Evolutionary conservation across 2,329 filamentous ascomycete genomes (phyloP).

Genomic region (Colletotrichum ledebouriae): DNA sequence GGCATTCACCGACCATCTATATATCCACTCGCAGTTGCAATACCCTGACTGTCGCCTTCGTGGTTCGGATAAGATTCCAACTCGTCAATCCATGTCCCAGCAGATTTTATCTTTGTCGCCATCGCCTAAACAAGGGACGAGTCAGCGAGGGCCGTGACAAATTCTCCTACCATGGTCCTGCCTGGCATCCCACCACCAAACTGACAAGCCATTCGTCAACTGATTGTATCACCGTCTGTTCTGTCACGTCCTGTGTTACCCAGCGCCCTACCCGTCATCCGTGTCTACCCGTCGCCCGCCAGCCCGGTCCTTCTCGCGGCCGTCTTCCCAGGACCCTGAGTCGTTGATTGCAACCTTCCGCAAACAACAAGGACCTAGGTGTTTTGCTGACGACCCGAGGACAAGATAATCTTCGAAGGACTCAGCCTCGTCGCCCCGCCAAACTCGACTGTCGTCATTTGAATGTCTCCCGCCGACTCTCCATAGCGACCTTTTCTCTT

Average conservation of each 20-base stretch:
- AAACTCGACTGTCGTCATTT: constrained; percentile 4
- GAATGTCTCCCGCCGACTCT: constrained; percentile 16
- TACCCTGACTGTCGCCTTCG: neutral
- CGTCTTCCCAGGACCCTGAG: constrained; percentile 8
- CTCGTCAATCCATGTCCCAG: constrained; percentile 22
- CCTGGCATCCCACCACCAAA: constrained; percentile 19
- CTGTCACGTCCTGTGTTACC: constrained; percentile 10
- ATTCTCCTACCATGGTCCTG: constrained; percentile 35
- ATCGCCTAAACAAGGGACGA: constrained; percentile 30
- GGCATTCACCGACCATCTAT: constrained; percentile 15
- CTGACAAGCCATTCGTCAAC: constrained; percentile 21
- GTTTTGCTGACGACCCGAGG: neutral
- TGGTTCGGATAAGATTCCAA: constrained; percentile 18
- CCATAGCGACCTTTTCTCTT: constrained; percentile 14
- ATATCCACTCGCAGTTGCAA: neutral
- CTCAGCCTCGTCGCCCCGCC: constrained; percentile 27
- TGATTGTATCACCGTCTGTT: constrained; percentile 32
- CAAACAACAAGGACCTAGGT: neutral
- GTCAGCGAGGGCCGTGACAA: constrained; percentile 35
- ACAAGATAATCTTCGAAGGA: neutral
- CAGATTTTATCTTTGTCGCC: constrained; percentile 14
- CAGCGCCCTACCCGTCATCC: neutral
- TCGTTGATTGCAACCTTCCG: constrained; percentile 4
- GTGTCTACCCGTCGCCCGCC: constrained; percentile 25
- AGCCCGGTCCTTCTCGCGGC: constrained; percentile 1